phyloP scores from a whole-genome alignment of 192 early-diverging fungal species.

The Gamsiella multidivaricata region DNA sequence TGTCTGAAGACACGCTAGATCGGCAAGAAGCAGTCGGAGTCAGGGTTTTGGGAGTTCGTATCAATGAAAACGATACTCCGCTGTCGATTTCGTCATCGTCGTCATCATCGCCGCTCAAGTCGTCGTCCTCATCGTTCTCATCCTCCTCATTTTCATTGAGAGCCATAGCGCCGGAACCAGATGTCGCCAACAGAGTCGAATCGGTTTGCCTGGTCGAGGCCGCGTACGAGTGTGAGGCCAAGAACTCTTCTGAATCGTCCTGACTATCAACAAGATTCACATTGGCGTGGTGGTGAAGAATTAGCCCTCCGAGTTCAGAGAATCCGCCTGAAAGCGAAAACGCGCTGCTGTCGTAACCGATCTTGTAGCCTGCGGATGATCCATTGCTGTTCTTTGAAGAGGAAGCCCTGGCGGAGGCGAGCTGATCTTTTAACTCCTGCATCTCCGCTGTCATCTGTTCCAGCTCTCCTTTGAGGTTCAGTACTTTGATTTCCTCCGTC shows the following conservation, averaged over 20 bases:
- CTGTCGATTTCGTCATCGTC: conserved; percentile 9
- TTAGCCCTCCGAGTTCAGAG: conserved; percentile 23
- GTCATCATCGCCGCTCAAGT: conserved; percentile 28
- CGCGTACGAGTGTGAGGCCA: conserved; percentile 20
- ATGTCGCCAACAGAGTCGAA: not conserved
- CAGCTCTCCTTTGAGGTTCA: conserved; percentile 24
- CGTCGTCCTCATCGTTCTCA: conserved; percentile 38
- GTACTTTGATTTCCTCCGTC: conserved; percentile 18
- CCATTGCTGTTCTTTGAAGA: not conserved
- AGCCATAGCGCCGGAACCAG: not conserved
- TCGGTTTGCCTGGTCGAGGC: not conserved
- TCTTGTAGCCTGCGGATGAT: conserved; percentile 4
- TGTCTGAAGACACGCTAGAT: conserved; percentile 6
- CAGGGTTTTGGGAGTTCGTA: not conserved
- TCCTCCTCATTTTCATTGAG: conserved; percentile 36
- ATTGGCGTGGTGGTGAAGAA: conserved; percentile 7
- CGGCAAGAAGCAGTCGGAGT: not conserved
- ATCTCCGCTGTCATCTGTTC: conserved; percentile 25
- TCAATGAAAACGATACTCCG: not conserved
- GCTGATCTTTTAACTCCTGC: conserved; percentile 26
- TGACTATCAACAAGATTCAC: conserved; percentile 21
- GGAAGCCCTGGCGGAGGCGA: not conserved
- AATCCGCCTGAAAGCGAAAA: conserved; percentile 36
- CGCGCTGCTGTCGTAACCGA: conserved; percentile 25
- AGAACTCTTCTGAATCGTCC: conserved; percentile 41